phyloP scores from a whole-genome alignment of 768 basidiomycete genomes.

The Amanita pallidorosea region DNA sequence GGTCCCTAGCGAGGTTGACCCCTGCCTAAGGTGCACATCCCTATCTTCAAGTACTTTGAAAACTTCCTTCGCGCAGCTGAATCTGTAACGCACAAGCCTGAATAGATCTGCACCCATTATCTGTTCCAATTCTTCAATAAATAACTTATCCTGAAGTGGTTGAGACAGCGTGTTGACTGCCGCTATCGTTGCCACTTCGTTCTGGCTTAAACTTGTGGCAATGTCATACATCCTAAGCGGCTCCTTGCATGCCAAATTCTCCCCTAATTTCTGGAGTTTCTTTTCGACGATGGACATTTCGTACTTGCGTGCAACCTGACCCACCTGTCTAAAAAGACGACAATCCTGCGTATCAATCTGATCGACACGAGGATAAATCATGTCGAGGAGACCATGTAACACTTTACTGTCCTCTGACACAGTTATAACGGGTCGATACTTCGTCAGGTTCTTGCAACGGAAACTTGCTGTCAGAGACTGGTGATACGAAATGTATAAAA shows the following conservation, averaged over 20 bases:
- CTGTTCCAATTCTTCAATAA: not conserved
- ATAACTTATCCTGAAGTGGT: not conserved
- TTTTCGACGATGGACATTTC: not conserved
- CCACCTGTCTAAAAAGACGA: not conserved
- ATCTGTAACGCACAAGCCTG: not conserved
- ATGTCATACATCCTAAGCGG: constrained; percentile 4
- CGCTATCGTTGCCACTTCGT: not conserved
- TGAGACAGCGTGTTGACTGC: not conserved
- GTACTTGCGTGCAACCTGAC: constrained; percentile 1
- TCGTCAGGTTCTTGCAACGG: constrained; percentile 9
- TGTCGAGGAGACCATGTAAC: constrained; percentile 5
- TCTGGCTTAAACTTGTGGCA: not conserved
- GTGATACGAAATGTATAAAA: not conserved
- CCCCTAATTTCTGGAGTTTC: not conserved
- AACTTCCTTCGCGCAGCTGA: constrained; percentile 1
- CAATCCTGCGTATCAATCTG: not conserved
- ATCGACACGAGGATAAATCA: not conserved
- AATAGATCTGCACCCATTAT: constrained; percentile 2
- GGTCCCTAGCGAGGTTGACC: not conserved
- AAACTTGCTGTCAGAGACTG: constrained; percentile 17
- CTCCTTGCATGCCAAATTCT: not conserved
- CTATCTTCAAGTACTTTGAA: not conserved
- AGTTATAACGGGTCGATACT: constrained; percentile 4
- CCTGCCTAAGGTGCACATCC: not conserved
- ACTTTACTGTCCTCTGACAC: constrained; percentile 8